Conservation (phyloP, 768 basidiomycete genomes). For the Boletus eberwhitei region DNA sequence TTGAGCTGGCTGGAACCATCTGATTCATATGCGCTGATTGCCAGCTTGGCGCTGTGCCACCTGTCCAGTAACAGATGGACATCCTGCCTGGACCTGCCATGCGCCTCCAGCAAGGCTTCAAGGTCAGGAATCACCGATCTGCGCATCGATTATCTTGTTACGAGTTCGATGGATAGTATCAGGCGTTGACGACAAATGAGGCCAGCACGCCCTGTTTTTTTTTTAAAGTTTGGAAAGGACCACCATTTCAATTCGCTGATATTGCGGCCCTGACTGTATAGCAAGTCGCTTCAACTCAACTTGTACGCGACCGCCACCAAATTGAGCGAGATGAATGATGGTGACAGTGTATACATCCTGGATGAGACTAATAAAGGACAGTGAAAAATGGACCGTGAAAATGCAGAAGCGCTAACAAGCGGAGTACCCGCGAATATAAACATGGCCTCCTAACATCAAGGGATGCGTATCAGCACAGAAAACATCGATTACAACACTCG, state of each 20-base stretch:
- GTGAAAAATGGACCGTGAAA: slow-evolving; percentile 22
- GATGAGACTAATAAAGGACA: slow-evolving; percentile 28
- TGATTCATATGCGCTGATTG: slow-evolving; percentile 21
- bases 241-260: slow-evolving; percentile 8
- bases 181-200: slow-evolving; percentile 16
- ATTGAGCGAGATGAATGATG: slow-evolving; percentile 5
- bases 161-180: slow-evolving; percentile 6
- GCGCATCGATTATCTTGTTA: slow-evolving; percentile 13
- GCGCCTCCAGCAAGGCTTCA: slow-evolving; percentile 20
- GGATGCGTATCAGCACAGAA: slow-evolving; percentile 18
- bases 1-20: slow-evolving; percentile 8
- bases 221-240: not conserved
- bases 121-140: slow-evolving; percentile 6
- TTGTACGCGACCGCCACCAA: not conserved
- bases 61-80: slow-evolving; percentile 2
- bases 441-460: slow-evolving; percentile 18
- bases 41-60: slow-evolving; percentile 21
- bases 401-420: slow-evolving; percentile 8
- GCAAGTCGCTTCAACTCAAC: not conserved
- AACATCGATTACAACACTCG: slow-evolving; percentile 21
- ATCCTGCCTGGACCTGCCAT: slow-evolving; percentile 7
- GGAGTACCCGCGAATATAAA: slow-evolving; percentile 17
- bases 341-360: slow-evolving; percentile 23
- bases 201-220: slow-evolving; percentile 13
- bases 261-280: slow-evolving; percentile 11